Base-by-base conservation (phyloP, 148 eudicot genomes). In the Rhododendron griersonianum region DNA sequence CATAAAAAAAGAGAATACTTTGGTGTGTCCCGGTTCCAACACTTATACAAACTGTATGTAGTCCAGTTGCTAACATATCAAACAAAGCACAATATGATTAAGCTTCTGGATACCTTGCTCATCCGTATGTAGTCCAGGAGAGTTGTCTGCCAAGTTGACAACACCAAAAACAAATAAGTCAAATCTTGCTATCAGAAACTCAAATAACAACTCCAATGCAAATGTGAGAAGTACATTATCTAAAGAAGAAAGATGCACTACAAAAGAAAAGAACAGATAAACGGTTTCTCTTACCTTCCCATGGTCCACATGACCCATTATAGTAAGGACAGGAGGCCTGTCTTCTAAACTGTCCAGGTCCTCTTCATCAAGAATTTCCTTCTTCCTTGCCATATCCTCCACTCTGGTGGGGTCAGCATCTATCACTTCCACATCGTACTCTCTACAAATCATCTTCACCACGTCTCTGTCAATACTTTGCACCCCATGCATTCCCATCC, bases 291-390 rank as follows among this genome's bases (percentile, higher is more conserved):
- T 81, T 80, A 97, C 99, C 98, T 97, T 97, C 78, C 99, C 99
- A 87, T 97, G 99, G 89, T 97, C 99, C 39, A 97, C 99, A 88
- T 97, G 99, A 41, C 99, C 99, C 99, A 97, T 97, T 81, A 97
- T 97, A 65, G 99, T 97, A 87, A 97, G 87, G 50, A 97, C 98
- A 61, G 99, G 99, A 88, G 99, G 99, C 82, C 98, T 94, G 61
- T 94, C 93, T 93, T 94, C 92, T 85, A 97, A 91, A 41, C 90
- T 92, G 88, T 93, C 98, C 75, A 93, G 89, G 76, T 97, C 99
- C 50, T 95, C 98, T 85, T 93, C 95, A 84, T 97, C 99, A 82
- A 97, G 87, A 47, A 93, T 84, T 87, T 94, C 94, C 89, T 87
- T 97, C 93, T 95, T 97, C 87, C 89, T 94, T 47, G 98, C 99